Evolutionary conservation across 352 stramenopile genomes (phyloP).

Genomic region (Phytophthora pseudosyringae): DNA sequence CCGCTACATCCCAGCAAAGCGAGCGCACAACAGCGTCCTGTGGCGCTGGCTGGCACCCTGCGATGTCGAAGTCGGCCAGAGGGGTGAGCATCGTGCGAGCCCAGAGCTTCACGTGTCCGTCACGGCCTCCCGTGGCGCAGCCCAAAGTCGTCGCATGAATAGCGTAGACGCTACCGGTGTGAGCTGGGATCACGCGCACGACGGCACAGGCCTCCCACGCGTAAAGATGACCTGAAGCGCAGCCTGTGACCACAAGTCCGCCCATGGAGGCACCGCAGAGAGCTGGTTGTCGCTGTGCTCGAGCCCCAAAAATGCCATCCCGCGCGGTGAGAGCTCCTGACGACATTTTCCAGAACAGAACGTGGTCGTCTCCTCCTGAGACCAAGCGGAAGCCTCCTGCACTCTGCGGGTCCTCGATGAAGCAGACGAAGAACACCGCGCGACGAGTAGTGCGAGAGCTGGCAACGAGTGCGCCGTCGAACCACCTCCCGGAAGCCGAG

Average conservation of each 20-base stretch:
- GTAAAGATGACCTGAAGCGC: slow-evolving; percentile 71
- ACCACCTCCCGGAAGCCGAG: slow-evolving; percentile 65
- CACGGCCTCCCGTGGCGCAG: slow-evolving; percentile 62
- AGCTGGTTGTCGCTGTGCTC: slow-evolving; percentile 58
- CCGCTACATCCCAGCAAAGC: slow-evolving; percentile 70
- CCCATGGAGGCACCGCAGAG: slow-evolving; percentile 71
- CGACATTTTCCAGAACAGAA: slow-evolving; percentile 76
- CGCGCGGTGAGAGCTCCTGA: slow-evolving; percentile 54
- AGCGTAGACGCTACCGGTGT: slow-evolving; percentile 71
- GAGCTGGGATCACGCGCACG: slow-evolving; percentile 59
- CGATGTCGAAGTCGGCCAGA: slow-evolving; percentile 69
- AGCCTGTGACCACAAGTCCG: slow-evolving; percentile 59
- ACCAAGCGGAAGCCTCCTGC: slow-evolving; percentile 56
- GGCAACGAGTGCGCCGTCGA: slow-evolving; percentile 64
- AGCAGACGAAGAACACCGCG: slow-evolving; percentile 67
- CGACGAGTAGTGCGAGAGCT: slow-evolving; percentile 55
- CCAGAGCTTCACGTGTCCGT: slow-evolving; percentile 82
- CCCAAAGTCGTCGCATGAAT: slow-evolving; percentile 63
- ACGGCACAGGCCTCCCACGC: slow-evolving; percentile 75
- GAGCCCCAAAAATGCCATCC: slow-evolving; percentile 68
- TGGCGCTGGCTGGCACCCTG: slow-evolving; percentile 55
- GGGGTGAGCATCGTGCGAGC: slow-evolving; percentile 47
- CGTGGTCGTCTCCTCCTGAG: slow-evolving; percentile 69
- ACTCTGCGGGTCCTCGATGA: slow-evolving; percentile 62
- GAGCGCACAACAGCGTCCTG: slow-evolving; percentile 56